Conservation (phyloP, 129 eudicot genomes). For the Helichrysum umbraculigerum region DNA sequence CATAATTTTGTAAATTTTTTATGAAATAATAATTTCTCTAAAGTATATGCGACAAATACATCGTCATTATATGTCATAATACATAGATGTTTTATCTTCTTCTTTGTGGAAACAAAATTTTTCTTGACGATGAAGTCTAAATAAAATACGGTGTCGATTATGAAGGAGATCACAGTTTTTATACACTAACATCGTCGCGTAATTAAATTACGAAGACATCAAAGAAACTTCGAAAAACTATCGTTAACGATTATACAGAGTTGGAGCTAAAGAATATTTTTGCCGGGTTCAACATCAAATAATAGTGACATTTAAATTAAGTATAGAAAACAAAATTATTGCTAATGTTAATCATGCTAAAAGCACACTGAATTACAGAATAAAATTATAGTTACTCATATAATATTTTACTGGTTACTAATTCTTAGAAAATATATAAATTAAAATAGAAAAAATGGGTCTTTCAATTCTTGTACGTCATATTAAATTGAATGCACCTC, state of each 20-base stretch:
- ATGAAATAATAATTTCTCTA: too few relatives aligned
- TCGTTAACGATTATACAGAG: too few relatives aligned
- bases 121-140: slow-evolving; percentile 20
- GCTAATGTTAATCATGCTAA: too few relatives aligned
- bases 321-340: too few relatives aligned
- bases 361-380: too few relatives aligned
- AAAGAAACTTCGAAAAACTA: too few relatives aligned
- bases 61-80: slow-evolving; percentile 22
- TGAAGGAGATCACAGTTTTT: not conserved
- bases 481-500: slow-evolving; percentile 21
- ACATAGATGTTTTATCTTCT: not conserved
- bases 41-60: slow-evolving; percentile 14
- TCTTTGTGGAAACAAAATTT: not conserved
- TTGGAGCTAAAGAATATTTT: too few relatives aligned
- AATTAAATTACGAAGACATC: too few relatives aligned
- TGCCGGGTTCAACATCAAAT: too few relatives aligned
- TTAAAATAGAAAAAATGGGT: not conserved
- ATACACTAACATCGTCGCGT: not conserved
- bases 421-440: not conserved
- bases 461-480: slow-evolving; percentile 8
- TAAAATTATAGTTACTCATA: too few relatives aligned
- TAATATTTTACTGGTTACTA: not conserved
- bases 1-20: too few relatives aligned
- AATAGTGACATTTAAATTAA: too few relatives aligned
- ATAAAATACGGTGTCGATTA: slow-evolving; percentile 3